These are phyloP conservation scores for Cercophora sp. DNA, from an alignment of 495 filamentous ascomycete species.

Conservation along the genomic window DNA sequence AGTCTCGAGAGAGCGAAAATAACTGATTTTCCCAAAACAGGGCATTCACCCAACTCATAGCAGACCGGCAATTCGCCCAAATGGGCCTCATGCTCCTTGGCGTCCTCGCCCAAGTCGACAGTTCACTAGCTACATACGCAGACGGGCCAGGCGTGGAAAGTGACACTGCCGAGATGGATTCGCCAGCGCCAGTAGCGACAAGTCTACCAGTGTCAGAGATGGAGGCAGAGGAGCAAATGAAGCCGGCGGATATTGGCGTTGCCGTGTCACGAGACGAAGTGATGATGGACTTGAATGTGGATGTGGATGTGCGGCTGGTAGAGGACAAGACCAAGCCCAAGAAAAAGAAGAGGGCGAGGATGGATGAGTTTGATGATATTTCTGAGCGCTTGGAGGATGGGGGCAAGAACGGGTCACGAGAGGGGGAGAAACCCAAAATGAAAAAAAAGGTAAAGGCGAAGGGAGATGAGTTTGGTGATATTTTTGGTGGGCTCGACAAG, in stretches of 20 bases:
- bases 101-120: constrained; percentile 55
- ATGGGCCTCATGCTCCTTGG: constrained; percentile 75
- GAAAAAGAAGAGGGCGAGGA: constrained; percentile 18
- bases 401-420: too few relatives aligned
- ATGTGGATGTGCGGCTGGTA: too few relatives aligned
- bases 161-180: too few relatives aligned
- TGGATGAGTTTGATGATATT: constrained; percentile 28
- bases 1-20: background rate
- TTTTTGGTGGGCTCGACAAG: constrained; percentile 19
- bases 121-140: constrained; percentile 33
- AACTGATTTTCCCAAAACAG: too few relatives aligned
- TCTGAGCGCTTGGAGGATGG: constrained; percentile 19
- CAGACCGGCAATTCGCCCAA: constrained; percentile 69
- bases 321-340: too few relatives aligned
- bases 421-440: too few relatives aligned
- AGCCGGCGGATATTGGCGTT: constrained; percentile 19
- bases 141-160: too few relatives aligned
- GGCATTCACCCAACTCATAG: constrained; percentile 66
- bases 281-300: too few relatives aligned
- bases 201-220: too few relatives aligned
- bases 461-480: constrained; percentile 26
- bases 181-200: too few relatives aligned
- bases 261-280: constrained; percentile 17
- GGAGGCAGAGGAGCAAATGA: constrained; percentile 13
- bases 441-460: constrained; percentile 20